Base-by-base conservation (phyloP, 169 alveolate species). In the Eimeria tenella region DNA sequence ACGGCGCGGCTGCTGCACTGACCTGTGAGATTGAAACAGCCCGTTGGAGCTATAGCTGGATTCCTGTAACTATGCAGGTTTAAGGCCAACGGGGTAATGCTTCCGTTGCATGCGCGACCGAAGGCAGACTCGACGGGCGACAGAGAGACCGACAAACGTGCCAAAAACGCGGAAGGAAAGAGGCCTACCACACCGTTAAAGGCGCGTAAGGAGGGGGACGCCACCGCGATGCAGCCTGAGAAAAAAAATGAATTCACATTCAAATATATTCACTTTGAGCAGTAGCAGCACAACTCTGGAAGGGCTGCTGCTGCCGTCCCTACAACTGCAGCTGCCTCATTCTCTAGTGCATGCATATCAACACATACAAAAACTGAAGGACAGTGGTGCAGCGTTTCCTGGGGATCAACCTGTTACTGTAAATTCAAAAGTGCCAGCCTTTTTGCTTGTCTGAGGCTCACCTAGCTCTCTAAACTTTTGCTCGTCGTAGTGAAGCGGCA, bases 141-240 rank as follows among this genome's bases (percentile, higher is more conserved):
- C 19, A 42, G 58, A 11, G 21, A 25, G 1, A 31, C 60, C 53
- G 84, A 21, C 9, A 42, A 8, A 21, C 15, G 60, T 7, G 84
- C 53, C 9, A 73, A 11, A 11, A 73, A 31, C n/a, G 77, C 84
- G 23, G 84, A 21, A 19, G 84, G 84, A 42, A 73, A 73, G 31
- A 73, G 19, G n/a, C 50, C 52, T 17, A 42, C 58, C 56, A 73
- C 84, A 23, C 84, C 84, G 21, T 21, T 6, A 73, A 73, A 31
- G 10, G 19, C 84, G n/a, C 58, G 31, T 7, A 42, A 1, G n/a
- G 84, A 73, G 21, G 84, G 58, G 25, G n/a, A 7, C 6, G 84
- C 84, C 50, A 73, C 9, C 50, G 84, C 84, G 25, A 73, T 73
- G 58, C 84, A 73, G n/a, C 53, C 60, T 73, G n/a, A 31, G 77